phyloP scores from a whole-genome alignment of 1,139 yeast genomes.

The Hansenula sp. region DNA sequence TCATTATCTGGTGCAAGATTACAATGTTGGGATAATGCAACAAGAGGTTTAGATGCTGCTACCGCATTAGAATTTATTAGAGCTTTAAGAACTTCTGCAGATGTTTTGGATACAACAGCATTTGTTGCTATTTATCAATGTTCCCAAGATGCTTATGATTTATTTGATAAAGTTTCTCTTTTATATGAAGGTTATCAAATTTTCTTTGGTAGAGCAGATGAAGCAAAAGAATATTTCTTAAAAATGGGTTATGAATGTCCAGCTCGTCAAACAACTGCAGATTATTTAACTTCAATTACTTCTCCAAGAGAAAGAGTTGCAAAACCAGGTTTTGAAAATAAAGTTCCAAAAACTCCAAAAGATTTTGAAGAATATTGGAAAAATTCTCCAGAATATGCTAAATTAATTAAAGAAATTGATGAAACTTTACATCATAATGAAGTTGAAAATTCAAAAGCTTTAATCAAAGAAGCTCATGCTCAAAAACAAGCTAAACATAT shows the following conservation, averaged over 20 bases:
- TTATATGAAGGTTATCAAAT: constrained; percentile 78
- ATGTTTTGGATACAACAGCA: constrained; percentile 53
- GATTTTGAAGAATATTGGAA: constrained; percentile 73
- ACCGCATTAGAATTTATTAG: constrained; percentile 72
- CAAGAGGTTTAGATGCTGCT: constrained; percentile 73
- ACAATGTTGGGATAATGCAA: constrained; percentile 74
- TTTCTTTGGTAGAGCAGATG: constrained; percentile 57
- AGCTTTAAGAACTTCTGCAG: constrained; percentile 62
- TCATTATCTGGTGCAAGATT: constrained; percentile 56
- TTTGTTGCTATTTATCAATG: constrained; percentile 82
- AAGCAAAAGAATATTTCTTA: constrained; percentile 57
- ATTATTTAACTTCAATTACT: constrained; percentile 73
- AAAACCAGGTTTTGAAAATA: constrained; percentile 48
- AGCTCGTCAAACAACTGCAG: constrained; percentile 78
- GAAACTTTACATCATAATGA: constrained; percentile 8
- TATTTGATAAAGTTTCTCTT: constrained; percentile 70
- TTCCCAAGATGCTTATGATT: constrained; percentile 70
- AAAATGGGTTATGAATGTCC: constrained; percentile 73
- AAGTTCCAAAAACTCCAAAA: constrained; percentile 64
- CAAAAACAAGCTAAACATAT: constrained; percentile 55
- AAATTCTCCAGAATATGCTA: constrained; percentile 50
- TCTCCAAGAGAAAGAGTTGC: constrained; percentile 65
- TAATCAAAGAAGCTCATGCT: constrained; percentile 46
- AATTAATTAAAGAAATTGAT: constrained; percentile 38
- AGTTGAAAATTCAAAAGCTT: constrained; percentile 9